Percentiles rank a stretch among this genome's conserved stretches.
Evolutionary conservation across 192 early-diverging fungal genomes (phyloP).

Genomic region (Entomortierella beljakovae): DNA sequence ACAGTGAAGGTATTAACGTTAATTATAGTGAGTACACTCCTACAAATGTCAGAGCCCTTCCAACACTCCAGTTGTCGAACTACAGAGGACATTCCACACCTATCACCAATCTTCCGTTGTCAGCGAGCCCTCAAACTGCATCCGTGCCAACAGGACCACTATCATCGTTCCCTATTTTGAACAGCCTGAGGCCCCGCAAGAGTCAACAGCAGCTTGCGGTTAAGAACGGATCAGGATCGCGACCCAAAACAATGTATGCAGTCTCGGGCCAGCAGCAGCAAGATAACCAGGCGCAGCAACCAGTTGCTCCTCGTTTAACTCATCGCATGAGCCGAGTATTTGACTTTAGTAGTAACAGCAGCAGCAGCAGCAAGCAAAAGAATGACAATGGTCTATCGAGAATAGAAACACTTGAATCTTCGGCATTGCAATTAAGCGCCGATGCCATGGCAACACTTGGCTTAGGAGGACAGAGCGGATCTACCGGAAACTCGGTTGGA

Average conservation of each 20-base stretch:
- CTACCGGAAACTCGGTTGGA: conserved; percentile 19
- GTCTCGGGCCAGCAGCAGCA: conserved; percentile 7
- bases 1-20: conserved; percentile 47
- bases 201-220: conserved; percentile 27
- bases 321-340: conserved; percentile 48
- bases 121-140: conserved; percentile 18
- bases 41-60: conserved; percentile 12
- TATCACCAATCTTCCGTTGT: conserved; percentile 15
- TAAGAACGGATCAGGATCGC: conserved; percentile 1
- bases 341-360: conserved; percentile 21
- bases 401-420: conserved; percentile 36
- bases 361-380: too few relatives aligned
- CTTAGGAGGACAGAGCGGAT: conserved; percentile 30
- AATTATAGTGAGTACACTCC: conserved; percentile 30
- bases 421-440: conserved; percentile 20
- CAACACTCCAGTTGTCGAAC: conserved; percentile 28
- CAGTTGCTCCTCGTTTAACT: conserved; percentile 11
- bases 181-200: conserved; percentile 45
- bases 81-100: conserved; percentile 8
- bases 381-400: not conserved
- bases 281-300: conserved; percentile 3
- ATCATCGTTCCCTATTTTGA: conserved; percentile 42
- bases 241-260: conserved; percentile 41
- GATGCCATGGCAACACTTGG: conserved; percentile 44
- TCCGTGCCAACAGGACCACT: conserved; percentile 14